Evolutionary conservation across 495 filamentous ascomycete species (phyloP), one percentile per base, ranked within the genome.

Genomic region (Jackrogersella multiformis): DNA sequence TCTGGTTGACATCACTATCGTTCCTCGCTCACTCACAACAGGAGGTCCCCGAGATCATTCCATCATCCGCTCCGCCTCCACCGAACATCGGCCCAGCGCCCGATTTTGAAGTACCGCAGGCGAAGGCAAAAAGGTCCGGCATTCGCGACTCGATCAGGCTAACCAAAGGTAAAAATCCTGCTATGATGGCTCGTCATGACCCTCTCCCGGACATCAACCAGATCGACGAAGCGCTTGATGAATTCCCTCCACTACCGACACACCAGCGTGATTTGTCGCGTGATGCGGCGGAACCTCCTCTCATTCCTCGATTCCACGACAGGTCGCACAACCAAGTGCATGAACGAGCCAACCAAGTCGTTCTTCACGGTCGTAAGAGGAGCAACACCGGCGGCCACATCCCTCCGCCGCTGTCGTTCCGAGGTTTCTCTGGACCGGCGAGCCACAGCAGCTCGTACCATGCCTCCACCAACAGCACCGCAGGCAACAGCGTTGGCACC

Each of bases 1-100:
- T 97, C 59, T 99, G 95, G 95, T 80, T 99, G 13, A 96, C 90
- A 32, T 92, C 95, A 1, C 82, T 99, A 12, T 97, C 94, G 0
- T 99, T 97, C 84, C 81, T 99, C 36, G 92, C 92, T 26, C 92
- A 97, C 73, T 94, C 93, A 3, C 82, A 87, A 21, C 89, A 88
- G 72, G 85, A 88, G 49, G 88, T 89, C 32, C 86, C 90, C 0
- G 87, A 92, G 23, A 87, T 91, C 39, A 77, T 93, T 15, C 79
- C 85, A 24, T 71, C 82, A 10, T 82, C 86, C 13, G 86, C 86
- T 8, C 74, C 82, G 9, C 85, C 87, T 8, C 73, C 82, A 12
- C 86, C 88, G 0, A 79, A 81, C 44, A 55, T 65, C 9, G 64
- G 61, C 1, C 77, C 84, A 15, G 66, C 78, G 0, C 78, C 81